These are phyloP conservation scores for Pittosporum tobira DNA, from an alignment of 129 eudicot genomes.

Conservation along the genomic window DNA sequence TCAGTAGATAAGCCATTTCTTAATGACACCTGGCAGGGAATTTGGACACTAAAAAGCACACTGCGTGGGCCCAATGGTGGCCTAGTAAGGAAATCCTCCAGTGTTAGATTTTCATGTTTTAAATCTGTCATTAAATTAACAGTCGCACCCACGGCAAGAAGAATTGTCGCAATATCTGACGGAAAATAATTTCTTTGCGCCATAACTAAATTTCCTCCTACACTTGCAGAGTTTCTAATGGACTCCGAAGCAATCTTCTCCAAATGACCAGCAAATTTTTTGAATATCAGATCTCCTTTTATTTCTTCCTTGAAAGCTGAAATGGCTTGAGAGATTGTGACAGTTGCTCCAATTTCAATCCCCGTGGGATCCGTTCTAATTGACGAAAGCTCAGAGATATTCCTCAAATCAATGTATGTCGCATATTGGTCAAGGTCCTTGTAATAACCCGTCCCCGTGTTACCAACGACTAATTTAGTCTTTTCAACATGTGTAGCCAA, in stretches of 20 bases:
- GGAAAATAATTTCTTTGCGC: slow-evolving; percentile 74
- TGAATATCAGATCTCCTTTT: slow-evolving; percentile 21
- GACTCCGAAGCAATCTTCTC: slow-evolving; percentile 68
- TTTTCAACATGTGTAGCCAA: slow-evolving; percentile 16
- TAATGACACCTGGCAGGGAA: slow-evolving; percentile 39
- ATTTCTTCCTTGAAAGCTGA: slow-evolving; percentile 40
- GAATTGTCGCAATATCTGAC: slow-evolving; percentile 72
- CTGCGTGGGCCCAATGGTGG: slow-evolving; percentile 52
- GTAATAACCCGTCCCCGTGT: slow-evolving; percentile 67
- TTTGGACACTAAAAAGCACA: slow-evolving; percentile 55
- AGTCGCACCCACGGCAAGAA: slow-evolving; percentile 61
- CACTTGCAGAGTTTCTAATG: slow-evolving; percentile 65
- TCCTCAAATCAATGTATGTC: slow-evolving; percentile 59
- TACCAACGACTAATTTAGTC: slow-evolving; percentile 65
- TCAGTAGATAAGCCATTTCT: slow-evolving; percentile 22
- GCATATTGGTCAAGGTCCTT: slow-evolving; percentile 50
- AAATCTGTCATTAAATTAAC: slow-evolving; percentile 38
- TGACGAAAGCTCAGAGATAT: slow-evolving; percentile 60
- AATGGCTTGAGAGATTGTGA: slow-evolving; percentile 59
- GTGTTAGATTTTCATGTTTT: slow-evolving; percentile 34
- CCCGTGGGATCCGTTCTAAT: slow-evolving; percentile 30
- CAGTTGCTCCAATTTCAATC: slow-evolving; percentile 70
- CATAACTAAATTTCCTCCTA: slow-evolving; percentile 94
- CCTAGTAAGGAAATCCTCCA: slow-evolving; percentile 59
- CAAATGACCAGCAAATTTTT: slow-evolving; percentile 57